phyloP scores from a whole-genome alignment of 371 early-diverging fungal species.

The Rhizopus stolonifer region DNA sequence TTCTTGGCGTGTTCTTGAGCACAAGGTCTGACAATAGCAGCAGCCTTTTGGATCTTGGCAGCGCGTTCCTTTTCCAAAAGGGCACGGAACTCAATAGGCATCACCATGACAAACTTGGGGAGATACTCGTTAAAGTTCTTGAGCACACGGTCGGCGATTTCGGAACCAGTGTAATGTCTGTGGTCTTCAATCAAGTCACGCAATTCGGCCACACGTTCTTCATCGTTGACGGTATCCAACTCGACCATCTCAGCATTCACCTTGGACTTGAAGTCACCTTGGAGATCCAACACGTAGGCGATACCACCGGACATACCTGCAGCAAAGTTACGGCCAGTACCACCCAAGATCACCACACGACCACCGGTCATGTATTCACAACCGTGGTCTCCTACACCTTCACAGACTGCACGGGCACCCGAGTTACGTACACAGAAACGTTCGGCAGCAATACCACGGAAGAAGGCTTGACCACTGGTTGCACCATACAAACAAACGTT shows the following conservation, averaged over 20 bases:
- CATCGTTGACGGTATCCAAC: slow-evolving; percentile 76
- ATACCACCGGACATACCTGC: slow-evolving; percentile 95
- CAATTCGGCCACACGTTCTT: slow-evolving; percentile 75
- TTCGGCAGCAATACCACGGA: slow-evolving; percentile 95
- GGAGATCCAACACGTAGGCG: slow-evolving; percentile 78
- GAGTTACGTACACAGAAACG: slow-evolving; percentile 97
- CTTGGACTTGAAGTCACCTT: slow-evolving; percentile 57
- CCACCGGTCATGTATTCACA: slow-evolving; percentile 99
- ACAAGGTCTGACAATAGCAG: slow-evolving; percentile 33
- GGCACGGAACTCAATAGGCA: slow-evolving; percentile 90
- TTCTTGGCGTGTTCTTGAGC: slow-evolving; percentile 33
- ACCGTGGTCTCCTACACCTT: slow-evolving; percentile 97
- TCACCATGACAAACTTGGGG: slow-evolving; percentile 89
- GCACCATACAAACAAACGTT: slow-evolving; percentile 98
- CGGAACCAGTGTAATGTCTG: slow-evolving; percentile 79
- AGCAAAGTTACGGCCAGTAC: slow-evolving; percentile 91
- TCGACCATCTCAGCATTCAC: slow-evolving; percentile 92
- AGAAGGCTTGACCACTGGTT: slow-evolving; percentile 87
- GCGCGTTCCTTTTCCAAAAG: slow-evolving; percentile 72
- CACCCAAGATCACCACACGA: slow-evolving; percentile 80
- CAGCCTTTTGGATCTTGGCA: slow-evolving; percentile 36
- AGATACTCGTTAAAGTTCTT: slow-evolving; percentile 68
- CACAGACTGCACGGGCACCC: slow-evolving; percentile 92
- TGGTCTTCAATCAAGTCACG: slow-evolving; percentile 81
- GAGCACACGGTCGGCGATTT: slow-evolving; percentile 73